Conservation (phyloP, 208 protist genomes). For the Strigomonas galati region DNA sequence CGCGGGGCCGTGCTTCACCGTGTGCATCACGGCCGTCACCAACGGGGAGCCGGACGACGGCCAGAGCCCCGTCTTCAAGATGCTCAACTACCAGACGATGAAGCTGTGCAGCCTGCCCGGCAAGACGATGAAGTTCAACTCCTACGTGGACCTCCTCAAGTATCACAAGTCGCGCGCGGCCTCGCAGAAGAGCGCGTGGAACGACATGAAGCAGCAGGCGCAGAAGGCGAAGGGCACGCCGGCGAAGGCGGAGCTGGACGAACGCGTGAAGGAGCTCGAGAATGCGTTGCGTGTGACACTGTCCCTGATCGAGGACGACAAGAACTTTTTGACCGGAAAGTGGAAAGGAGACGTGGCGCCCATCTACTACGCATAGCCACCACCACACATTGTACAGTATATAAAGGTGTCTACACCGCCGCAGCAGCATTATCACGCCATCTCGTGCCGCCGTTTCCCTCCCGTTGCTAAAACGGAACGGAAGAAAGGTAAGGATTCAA, state of each 20-base stretch:
- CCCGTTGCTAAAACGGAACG: too few relatives aligned
- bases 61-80: constrained; percentile 10
- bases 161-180: constrained; percentile 19
- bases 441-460: too few relatives aligned
- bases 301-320: not conserved
- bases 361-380: too few relatives aligned
- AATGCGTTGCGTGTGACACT: not conserved
- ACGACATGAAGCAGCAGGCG: not conserved
- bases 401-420: too few relatives aligned
- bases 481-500: too few relatives aligned
- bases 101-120: constrained; percentile 20
- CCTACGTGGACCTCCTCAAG: constrained; percentile 23
- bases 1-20: constrained; percentile 25
- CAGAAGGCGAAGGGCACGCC: not conserved
- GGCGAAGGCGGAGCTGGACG: not conserved
- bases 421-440: too few relatives aligned
- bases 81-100: constrained; percentile 21
- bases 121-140: constrained; percentile 30
- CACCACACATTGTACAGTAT: too few relatives aligned
- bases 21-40: constrained; percentile 25
- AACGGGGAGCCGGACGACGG: constrained; percentile 21
- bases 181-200: not conserved
- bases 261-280: not conserved
- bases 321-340: too few relatives aligned
- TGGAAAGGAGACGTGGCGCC: too few relatives aligned